Percentiles rank a stretch among this genome's conserved stretches.
Conservation (phyloP, 208 protist species). For the Leishmania braziliensis region DNA sequence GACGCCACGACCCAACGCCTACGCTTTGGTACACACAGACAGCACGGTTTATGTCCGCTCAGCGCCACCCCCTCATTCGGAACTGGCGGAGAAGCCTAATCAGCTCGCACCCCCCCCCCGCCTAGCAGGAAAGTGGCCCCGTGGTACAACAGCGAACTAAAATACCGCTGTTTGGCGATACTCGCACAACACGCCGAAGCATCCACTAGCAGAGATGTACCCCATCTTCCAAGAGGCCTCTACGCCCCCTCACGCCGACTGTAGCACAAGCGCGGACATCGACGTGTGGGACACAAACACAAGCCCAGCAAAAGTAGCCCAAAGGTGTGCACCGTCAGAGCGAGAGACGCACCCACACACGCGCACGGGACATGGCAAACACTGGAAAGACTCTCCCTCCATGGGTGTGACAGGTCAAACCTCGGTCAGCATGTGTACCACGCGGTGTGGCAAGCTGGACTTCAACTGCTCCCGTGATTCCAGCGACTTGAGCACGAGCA, state of each 20-base stretch:
- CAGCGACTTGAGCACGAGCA: conserved; percentile 48
- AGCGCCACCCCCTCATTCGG: background rate
- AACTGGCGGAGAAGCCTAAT: background rate
- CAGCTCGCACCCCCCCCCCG: too few relatives aligned
- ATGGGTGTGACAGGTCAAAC: conserved; percentile 1
- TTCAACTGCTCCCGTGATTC: conserved; percentile 57
- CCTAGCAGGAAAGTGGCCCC: background rate
- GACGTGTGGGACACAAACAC: background rate
- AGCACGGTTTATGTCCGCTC: background rate
- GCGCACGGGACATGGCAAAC: background rate
- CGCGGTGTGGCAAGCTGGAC: conserved; percentile 62
- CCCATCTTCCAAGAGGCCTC: background rate
- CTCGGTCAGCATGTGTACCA: conserved; percentile 70
- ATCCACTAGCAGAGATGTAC: background rate
- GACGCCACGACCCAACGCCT: background rate
- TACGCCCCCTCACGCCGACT: background rate
- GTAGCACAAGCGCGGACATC: background rate
- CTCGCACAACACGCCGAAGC: conserved; percentile 1
- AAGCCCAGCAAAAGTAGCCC: conserved; percentile 3
- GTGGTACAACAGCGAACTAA: background rate
- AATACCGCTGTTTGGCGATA: background rate
- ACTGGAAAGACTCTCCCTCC: background rate
- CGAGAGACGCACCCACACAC: background rate
- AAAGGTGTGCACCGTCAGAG: background rate
- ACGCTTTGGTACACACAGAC: background rate